Percentiles rank a stretch among this genome's conserved stretches.
Evolutionary conservation across 805 yeast genomes (phyloP).

Genomic region (Ogataea paradorogensis): DNA sequence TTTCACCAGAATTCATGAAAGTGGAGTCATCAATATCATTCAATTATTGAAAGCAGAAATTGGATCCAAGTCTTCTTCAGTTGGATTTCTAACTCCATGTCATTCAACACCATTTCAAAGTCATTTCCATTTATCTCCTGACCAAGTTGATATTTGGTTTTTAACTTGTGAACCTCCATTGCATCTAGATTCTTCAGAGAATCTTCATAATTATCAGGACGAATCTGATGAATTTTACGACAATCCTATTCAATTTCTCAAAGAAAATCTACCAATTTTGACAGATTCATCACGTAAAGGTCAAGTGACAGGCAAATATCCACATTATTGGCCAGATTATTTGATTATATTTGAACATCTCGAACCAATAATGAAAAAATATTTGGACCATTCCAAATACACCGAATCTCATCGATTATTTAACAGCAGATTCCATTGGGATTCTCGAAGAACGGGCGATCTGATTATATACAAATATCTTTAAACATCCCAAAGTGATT

Average conservation of each 20-base stretch:
- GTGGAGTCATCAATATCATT: constrained; percentile 77
- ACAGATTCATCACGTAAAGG: constrained; percentile 3
- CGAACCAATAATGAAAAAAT: constrained; percentile 41
- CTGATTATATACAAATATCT: constrained; percentile 52
- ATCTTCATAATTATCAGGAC: constrained; percentile 59
- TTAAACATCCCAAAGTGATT: constrained; percentile 4
- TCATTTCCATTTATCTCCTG: constrained; percentile 58
- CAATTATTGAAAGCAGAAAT: constrained; percentile 42
- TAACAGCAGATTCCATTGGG: constrained; percentile 86
- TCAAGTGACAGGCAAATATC: constrained; percentile 22
- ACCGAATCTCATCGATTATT: constrained; percentile 54
- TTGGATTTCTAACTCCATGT: constrained; percentile 91
- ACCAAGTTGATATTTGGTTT: constrained; percentile 58
- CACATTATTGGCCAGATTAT: constrained; percentile 66
- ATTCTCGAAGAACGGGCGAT: constrained; percentile 73
- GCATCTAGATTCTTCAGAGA: constrained; percentile 18
- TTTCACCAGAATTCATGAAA: constrained; percentile 72
- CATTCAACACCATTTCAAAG: constrained; percentile 97
- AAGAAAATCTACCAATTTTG: constrained; percentile 45
- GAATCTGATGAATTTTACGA: constrained; percentile 84
- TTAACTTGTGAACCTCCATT: constrained; percentile 92
- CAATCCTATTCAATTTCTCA: constrained; percentile 58
- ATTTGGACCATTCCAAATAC: constrained; percentile 41
- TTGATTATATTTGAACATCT: constrained; percentile 69
- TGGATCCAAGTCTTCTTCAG: constrained; percentile 9